Evolutionary conservation across 1,284 basidiomycete species (phyloP).

Genomic region (Melanopsichium pennsylvanicum): DNA sequence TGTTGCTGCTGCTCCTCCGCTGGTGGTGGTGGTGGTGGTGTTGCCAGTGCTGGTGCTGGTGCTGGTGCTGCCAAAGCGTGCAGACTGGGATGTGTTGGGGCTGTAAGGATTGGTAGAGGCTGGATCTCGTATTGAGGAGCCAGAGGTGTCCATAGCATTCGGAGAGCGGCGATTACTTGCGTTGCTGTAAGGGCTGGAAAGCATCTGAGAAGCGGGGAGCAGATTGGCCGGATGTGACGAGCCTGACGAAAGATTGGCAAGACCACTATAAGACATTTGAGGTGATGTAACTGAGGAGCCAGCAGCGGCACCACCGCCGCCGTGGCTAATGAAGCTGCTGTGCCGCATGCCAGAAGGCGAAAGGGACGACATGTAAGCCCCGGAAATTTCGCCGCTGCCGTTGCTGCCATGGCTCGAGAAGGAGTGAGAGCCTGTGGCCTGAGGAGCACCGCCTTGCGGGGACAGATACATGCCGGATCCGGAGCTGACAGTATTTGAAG

Average conservation of each 20-base stretch:
- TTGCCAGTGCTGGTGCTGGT: no score
- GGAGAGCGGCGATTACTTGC: conserved; percentile 39
- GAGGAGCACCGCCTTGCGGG: conserved; percentile 19
- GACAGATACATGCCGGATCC: conserved; percentile 42
- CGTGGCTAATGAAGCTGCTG: conserved; percentile 38
- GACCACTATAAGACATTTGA: conserved; percentile 28
- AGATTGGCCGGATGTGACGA: conserved; percentile 27
- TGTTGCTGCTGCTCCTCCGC: no score
- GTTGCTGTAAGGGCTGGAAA: conserved; percentile 32
- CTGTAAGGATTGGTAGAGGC: conserved; percentile 27
- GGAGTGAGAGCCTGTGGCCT: conserved; percentile 13
- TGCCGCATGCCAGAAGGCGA: conserved; percentile 35
- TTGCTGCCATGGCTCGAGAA: conserved; percentile 26
- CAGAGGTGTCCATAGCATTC: conserved; percentile 45
- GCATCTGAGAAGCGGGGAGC: conserved; percentile 36
- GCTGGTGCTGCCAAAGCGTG: conserved; percentile 25
- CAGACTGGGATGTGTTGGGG: conserved; percentile 28
- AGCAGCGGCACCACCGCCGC: not conserved
- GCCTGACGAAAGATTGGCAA: conserved; percentile 23
- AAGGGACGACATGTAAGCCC: conserved; percentile 21
- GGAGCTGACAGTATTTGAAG: conserved; percentile 8
- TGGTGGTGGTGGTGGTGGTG: no score
- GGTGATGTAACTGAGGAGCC: conserved; percentile 19
- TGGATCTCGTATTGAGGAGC: conserved; percentile 31
- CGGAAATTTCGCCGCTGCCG: conserved; percentile 3